Evolutionary conservation across 768 basidiomycete genomes (phyloP).

Genomic region (Lentinula lateritia): DNA sequence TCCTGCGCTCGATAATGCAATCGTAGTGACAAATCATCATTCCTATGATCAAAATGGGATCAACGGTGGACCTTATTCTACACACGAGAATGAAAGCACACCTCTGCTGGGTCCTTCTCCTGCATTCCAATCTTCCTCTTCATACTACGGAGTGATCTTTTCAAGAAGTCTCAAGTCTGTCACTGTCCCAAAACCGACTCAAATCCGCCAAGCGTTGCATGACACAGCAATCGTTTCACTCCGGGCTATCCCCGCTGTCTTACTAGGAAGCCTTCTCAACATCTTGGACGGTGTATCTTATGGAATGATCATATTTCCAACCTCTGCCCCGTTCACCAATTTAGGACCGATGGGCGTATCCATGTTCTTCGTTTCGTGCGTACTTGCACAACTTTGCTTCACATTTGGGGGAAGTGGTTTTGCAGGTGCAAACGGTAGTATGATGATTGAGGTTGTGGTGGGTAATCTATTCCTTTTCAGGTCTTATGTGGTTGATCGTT

Average conservation of each 20-base stretch:
- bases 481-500: neutral
- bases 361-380: conserved; percentile 87
- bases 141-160: neutral
- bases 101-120: neutral
- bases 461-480: conserved; percentile 15
- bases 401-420: conserved; percentile 86
- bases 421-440: conserved; percentile 84
- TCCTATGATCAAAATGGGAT: neutral
- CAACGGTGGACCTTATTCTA: neutral
- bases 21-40: neutral
- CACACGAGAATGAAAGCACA: neutral
- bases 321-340: conserved; percentile 68
- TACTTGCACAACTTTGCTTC: conserved; percentile 49
- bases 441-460: conserved; percentile 99
- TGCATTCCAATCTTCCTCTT: neutral
- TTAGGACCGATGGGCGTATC: conserved; percentile 90
- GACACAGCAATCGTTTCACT: conserved; percentile 25
- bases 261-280: conserved; percentile 82
- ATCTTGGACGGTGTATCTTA: conserved; percentile 94
- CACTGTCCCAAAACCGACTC: neutral
- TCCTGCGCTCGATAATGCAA: neutral
- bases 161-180: conserved; percentile 8
- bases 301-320: conserved; percentile 96
- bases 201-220: conserved; percentile 5
- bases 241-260: conserved; percentile 70